These are phyloP conservation scores for Aspergillus thermomutatus DNA, from an alignment of 2,329 filamentous ascomycete genomes.

Conservation along the genomic window DNA sequence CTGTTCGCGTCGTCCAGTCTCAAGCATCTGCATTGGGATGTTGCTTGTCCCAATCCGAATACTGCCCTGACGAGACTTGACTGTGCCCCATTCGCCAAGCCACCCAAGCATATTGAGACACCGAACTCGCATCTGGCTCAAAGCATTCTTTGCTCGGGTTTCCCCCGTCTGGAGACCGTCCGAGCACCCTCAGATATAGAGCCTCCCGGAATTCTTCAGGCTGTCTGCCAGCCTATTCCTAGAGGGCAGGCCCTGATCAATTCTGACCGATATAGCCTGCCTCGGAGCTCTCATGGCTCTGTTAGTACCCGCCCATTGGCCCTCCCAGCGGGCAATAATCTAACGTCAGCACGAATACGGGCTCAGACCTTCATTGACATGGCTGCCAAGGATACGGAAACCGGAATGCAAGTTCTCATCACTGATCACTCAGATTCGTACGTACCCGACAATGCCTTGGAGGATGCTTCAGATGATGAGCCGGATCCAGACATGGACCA, in stretches of 20 bases:
- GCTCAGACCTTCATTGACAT: slow-evolving; percentile 45
- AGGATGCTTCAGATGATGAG: slow-evolving; percentile 27
- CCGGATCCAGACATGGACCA: slow-evolving; percentile 34
- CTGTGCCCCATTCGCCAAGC: slow-evolving; percentile 34
- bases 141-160: slow-evolving; percentile 42
- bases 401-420: slow-evolving; percentile 39
- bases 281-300: slow-evolving; percentile 42
- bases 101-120: slow-evolving; percentile 31
- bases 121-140: slow-evolving; percentile 44
- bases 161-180: slow-evolving; percentile 38
- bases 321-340: slow-evolving; percentile 41
- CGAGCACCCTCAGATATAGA: slow-evolving; percentile 45
- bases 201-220: slow-evolving; percentile 42
- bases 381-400: slow-evolving; percentile 39
- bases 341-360: slow-evolving; percentile 44
- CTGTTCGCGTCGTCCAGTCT: slow-evolving; percentile 49
- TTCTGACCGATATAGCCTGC: slow-evolving; percentile 40
- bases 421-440: slow-evolving; percentile 41
- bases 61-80: slow-evolving; percentile 38
- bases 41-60: slow-evolving; percentile 37
- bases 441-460: slow-evolving; percentile 32
- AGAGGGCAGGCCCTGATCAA: slow-evolving; percentile 38
- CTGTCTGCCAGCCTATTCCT: slow-evolving; percentile 39
- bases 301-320: slow-evolving; percentile 39
- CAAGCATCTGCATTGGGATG: slow-evolving; percentile 56